Percentiles rank a stretch among this genome's conserved stretches.
These are phyloP conservation scores for Auxenochlorella pyrenoidosa DNA, from an alignment of 139 green algal genomes.

Conservation along the genomic window DNA sequence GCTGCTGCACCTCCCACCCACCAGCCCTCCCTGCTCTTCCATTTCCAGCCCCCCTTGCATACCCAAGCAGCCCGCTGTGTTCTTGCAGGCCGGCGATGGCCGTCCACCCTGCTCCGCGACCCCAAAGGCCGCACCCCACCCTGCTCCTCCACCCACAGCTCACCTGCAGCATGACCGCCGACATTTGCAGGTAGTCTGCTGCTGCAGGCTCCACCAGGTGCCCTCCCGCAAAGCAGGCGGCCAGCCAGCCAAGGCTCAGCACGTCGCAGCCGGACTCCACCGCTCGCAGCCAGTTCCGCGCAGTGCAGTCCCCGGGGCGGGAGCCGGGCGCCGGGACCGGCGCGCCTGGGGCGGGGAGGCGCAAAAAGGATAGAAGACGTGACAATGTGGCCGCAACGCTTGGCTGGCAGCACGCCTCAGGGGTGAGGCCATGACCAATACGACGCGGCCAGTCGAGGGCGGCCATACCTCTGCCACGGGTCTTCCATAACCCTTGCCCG, in stretches of 20 bases:
- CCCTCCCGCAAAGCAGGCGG: background rate
- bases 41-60: no score
- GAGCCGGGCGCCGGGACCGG: background rate
- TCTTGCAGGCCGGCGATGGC: no score
- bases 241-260: slow-evolving; percentile 10
- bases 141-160: background rate
- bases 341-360: background rate
- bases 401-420: no score
- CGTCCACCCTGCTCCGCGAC: no score
- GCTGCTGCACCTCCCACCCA: no score
- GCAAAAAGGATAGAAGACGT: no score
- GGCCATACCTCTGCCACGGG: background rate
- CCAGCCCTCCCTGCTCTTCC: no score
- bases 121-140: no score
- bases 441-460: no score
- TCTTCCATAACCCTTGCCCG: background rate
- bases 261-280: background rate
- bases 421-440: no score
- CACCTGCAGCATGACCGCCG: background rate
- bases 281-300: background rate
- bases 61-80: no score
- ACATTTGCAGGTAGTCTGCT: background rate
- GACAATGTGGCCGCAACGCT: no score
- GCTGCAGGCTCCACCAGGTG: background rate
- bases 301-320: background rate